phyloP scores from a whole-genome alignment of 805 yeast species.

The Kluyveromyces siamensis region DNA sequence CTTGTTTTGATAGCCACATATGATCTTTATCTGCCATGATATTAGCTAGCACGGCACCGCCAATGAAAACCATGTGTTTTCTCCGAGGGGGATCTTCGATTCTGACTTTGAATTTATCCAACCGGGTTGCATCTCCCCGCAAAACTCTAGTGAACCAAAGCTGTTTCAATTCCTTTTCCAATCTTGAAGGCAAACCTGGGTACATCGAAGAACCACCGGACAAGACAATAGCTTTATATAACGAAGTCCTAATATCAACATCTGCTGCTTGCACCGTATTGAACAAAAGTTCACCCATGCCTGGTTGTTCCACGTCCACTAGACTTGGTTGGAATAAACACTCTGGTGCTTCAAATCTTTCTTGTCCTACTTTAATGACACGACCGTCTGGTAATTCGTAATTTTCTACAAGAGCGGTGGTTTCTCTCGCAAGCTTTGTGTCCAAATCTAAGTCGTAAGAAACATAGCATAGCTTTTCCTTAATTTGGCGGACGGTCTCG shows the following conservation, averaged over 20 bases:
- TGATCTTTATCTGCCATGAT: slow-evolving; percentile 98
- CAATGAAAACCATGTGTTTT: slow-evolving; percentile 96
- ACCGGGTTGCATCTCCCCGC: slow-evolving; percentile 75
- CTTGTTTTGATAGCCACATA: slow-evolving; percentile 94
- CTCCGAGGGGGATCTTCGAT: slow-evolving; percentile 99
- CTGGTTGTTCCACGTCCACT: slow-evolving; percentile 95
- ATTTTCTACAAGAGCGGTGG: slow-evolving; percentile 87
- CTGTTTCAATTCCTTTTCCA: slow-evolving; percentile 94
- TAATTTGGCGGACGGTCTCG: slow-evolving; percentile 95
- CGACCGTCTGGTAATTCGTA: slow-evolving; percentile 97
- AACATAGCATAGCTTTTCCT: slow-evolving; percentile 92
- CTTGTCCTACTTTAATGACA: slow-evolving; percentile 86
- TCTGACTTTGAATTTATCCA: slow-evolving; percentile 87
- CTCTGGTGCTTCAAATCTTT: slow-evolving; percentile 94
- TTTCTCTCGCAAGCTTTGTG: slow-evolving; percentile 77
- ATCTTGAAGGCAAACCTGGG: slow-evolving; percentile 92
- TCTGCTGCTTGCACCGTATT: slow-evolving; percentile 93
- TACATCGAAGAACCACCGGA: slow-evolving; percentile 99
- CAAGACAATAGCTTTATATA: slow-evolving; percentile 85
- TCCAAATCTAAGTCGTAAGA: slow-evolving; percentile 91
- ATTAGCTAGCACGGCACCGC: slow-evolving; percentile 96
- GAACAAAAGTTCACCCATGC: slow-evolving; percentile 87
- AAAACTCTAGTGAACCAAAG: slow-evolving; percentile 88
- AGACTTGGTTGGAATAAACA: slow-evolving; percentile 92
- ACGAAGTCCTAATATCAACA: slow-evolving; percentile 80